Base-by-base conservation (phyloP, 768 basidiomycete species). In the Serpula lacrymans region DNA sequence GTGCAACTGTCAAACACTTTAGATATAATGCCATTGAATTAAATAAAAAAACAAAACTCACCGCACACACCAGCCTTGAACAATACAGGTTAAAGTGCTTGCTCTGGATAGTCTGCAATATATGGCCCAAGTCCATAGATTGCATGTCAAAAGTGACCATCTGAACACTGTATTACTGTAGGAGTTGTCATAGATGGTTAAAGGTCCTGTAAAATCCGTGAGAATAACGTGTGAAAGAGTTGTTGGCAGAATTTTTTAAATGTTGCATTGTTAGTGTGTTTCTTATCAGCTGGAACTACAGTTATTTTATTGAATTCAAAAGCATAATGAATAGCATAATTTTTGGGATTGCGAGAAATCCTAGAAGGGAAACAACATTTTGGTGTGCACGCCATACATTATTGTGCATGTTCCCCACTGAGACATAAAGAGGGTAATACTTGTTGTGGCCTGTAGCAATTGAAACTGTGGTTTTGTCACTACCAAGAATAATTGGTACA, bases 51-150 rank as follows among this genome's bases (percentile, higher is more conserved):
- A 10, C 33, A 34, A 34, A 9, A 9, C 45, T 21, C 23, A 57
- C 51, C 36, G 41, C 11, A 53, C 43, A 42, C 56, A 58, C 56
- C 56, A 52, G 2, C 51, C 44, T 14, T 51, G 42, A 2, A 69
- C 61, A 23, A 64, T 46, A 4, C 53, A 43, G 0, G 57, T 38
- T 0, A 65, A 42, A 36, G 42, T 55, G 0, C 62, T 39, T 70
- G 66, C 40, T 68, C 64, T 1, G 66, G 67, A 45, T 68, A 67
- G 39, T 67, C 62, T 1, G 63, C 62, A 37, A 68, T 65, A 42
- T 57, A 62, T 3, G 64, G 62, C 0, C 63, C 63, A 17, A 66
- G 45, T 7, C 49, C 44, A 39, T 49, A 68, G 0, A 67, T 51
- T 0, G 47, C 56, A 4, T 53, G 45, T 0, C 51, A 50, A 45